Conservation (phyloP, 371 early-diverging fungal genomes). For the Apophysomyces variabilis region DNA sequence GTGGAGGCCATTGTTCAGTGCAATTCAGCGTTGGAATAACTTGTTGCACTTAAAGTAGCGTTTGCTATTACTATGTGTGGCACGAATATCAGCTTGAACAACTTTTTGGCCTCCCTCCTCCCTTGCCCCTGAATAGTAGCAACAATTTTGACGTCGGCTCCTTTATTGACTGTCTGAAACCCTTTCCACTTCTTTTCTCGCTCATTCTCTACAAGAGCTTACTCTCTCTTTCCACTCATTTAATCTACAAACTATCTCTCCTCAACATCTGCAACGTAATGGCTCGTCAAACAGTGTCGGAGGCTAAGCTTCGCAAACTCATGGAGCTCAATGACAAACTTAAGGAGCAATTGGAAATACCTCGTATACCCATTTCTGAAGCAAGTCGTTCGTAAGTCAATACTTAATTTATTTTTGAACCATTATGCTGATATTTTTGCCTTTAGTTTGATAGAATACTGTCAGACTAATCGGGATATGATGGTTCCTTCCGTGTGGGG, state of each 20-base stretch:
- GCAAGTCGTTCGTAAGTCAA: constrained; percentile 53
- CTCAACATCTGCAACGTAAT: background rate
- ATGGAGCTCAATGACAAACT: constrained; percentile 48
- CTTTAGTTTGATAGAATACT: constrained; percentile 46
- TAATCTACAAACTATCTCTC: background rate
- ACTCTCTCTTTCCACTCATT: background rate
- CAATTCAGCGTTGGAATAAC: too few species aligned
- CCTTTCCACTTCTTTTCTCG: background rate
- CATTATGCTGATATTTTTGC: background rate
- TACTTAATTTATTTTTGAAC: constrained; percentile 13
- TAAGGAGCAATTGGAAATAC: constrained; percentile 51
- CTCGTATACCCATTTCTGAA: constrained; percentile 52
- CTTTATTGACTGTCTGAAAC: background rate
- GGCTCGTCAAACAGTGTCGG: constrained; percentile 35
- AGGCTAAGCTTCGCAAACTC: constrained; percentile 49
- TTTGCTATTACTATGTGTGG: background rate
- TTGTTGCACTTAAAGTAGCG: too few species aligned
- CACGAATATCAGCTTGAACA: background rate
- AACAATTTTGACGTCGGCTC: background rate
- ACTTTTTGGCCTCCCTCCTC: background rate
- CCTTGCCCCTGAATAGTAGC: background rate
- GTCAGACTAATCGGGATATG: constrained; percentile 45
- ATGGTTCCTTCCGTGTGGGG: constrained; percentile 56
- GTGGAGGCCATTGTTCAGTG: too few species aligned
- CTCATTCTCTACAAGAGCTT: background rate